A percentile compares a stretch with the other conserved stretches of the same genome.
Conservation (phyloP, 257 asterid genomes). For the Paulownia fortunei region DNA sequence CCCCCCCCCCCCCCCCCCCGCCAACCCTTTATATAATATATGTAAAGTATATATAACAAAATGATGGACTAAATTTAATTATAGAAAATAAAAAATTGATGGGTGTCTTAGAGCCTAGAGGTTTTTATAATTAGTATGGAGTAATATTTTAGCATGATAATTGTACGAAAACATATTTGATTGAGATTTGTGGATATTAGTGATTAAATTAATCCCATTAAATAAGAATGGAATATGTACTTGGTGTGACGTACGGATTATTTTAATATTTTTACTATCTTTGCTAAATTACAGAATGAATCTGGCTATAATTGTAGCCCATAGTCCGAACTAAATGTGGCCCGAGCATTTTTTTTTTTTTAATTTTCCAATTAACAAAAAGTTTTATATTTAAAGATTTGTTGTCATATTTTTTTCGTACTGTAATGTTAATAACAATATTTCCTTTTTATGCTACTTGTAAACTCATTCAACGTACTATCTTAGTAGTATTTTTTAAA, state of each 20-base stretch:
- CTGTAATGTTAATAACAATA: too few relatives aligned
- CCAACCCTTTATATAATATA: too few relatives aligned
- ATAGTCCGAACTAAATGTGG: background rate
- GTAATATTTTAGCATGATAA: conserved; percentile 21
- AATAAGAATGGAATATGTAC: conserved; percentile 34
- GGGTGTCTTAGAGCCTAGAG: background rate
- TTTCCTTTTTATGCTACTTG: too few relatives aligned
- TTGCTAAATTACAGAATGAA: background rate
- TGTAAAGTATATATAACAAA: too few relatives aligned
- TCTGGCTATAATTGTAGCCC: background rate
- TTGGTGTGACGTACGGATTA: conserved; percentile 10
- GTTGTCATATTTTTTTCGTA: too few relatives aligned
- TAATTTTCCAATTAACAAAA: background rate
- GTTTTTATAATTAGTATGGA: background rate
- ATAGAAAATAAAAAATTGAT: background rate
- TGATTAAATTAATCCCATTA: background rate
- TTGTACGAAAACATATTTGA: conserved; percentile 17
- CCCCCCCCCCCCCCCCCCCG: too few relatives aligned
- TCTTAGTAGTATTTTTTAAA: too few relatives aligned
- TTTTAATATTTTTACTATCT: background rate
- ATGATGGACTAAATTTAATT: too few relatives aligned
- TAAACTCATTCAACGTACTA: too few relatives aligned
- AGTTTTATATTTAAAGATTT: background rate
- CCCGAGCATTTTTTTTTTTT: too few relatives aligned
- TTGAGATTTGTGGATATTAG: background rate